Percentiles rank a stretch among this genome's conserved stretches.
These are phyloP conservation scores for Termitomyces bulborhizus DNA, from an alignment of 768 basidiomycete species.

Conservation along the genomic window DNA sequence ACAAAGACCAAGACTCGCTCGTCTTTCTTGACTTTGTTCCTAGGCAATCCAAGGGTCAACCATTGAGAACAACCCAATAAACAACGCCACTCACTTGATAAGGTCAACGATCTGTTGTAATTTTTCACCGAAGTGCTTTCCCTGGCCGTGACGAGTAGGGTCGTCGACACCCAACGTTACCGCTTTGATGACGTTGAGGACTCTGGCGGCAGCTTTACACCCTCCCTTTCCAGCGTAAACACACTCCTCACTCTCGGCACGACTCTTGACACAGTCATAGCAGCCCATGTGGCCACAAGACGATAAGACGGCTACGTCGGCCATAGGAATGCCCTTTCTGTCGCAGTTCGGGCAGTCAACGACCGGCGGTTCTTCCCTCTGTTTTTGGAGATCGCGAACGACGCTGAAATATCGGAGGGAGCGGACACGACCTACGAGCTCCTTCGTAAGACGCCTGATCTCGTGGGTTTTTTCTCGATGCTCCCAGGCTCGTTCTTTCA, in stretches of 20 bases:
- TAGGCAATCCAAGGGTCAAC: constrained; percentile 20
- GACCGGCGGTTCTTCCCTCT: constrained; percentile 50
- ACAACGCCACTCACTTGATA: constrained; percentile 51
- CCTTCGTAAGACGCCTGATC: constrained; percentile 78
- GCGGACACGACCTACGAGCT: constrained; percentile 83
- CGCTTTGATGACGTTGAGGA: constrained; percentile 77
- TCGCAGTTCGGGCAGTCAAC: constrained; percentile 62
- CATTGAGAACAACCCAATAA: constrained; percentile 1
- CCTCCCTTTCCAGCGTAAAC: constrained; percentile 62
- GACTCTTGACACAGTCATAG: constrained; percentile 59
- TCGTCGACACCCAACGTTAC: constrained; percentile 79
- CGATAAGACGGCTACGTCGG: constrained; percentile 78
- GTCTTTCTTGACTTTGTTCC: constrained; percentile 60
- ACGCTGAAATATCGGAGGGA: constrained; percentile 90
- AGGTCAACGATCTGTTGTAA: constrained; percentile 70
- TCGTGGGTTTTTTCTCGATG: constrained; percentile 86
- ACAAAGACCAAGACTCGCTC: constrained; percentile 91
- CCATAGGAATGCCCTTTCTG: constrained; percentile 47
- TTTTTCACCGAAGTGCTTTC: constrained; percentile 79
- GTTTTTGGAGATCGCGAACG: constrained; percentile 83
- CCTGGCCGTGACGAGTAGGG: constrained; percentile 60
- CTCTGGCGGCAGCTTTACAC: constrained; percentile 76
- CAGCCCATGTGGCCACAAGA: constrained; percentile 93
- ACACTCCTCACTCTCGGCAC: constrained; percentile 77
- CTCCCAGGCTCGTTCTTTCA: constrained; percentile 65